These are phyloP conservation scores for Davidsoniella australis DNA, from an alignment of 2,329 filamentous ascomycete species.

Conservation along the genomic window DNA sequence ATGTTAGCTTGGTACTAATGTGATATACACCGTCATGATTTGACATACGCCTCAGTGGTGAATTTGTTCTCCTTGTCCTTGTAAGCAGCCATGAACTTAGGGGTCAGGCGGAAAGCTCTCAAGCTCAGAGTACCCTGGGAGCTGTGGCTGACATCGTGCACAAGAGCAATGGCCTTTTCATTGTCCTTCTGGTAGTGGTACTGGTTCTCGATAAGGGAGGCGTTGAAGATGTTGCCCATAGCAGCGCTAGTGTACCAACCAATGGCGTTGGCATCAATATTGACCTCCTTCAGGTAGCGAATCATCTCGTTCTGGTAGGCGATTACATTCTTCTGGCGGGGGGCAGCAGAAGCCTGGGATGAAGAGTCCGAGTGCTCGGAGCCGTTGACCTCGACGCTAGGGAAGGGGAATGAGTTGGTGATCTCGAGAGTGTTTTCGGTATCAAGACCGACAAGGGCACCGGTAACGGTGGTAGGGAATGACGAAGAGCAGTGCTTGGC, in stretches of 20 bases:
- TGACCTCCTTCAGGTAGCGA: slow-evolving; percentile 87
- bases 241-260: slow-evolving; percentile 98
- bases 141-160: slow-evolving; percentile 91
- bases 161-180: slow-evolving; percentile 70
- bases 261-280: slow-evolving; percentile 93
- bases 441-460: slow-evolving; percentile 88
- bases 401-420: slow-evolving; percentile 92
- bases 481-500: slow-evolving; percentile 82
- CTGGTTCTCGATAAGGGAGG: slow-evolving; percentile 94
- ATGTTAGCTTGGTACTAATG: background rate
- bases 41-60: slow-evolving; percentile 72
- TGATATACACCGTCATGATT: background rate
- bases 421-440: slow-evolving; percentile 64
- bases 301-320: slow-evolving; percentile 94
- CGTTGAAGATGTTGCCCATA: slow-evolving; percentile 96
- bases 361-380: slow-evolving; percentile 59
- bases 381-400: slow-evolving; percentile 55
- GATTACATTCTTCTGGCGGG: slow-evolving; percentile 77
- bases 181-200: slow-evolving; percentile 95
- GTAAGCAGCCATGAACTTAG: slow-evolving; percentile 72
- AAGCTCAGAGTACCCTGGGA: slow-evolving; percentile 81
- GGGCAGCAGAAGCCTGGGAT: slow-evolving; percentile 67
- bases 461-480: slow-evolving; percentile 80
- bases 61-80: slow-evolving; percentile 99
- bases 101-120: slow-evolving; percentile 79